A percentile compares a stretch with the other conserved stretches of the same genome.
Conservation (phyloP, 495 filamentous ascomycete genomes). For the Aspergillus incahuasiensis region DNA sequence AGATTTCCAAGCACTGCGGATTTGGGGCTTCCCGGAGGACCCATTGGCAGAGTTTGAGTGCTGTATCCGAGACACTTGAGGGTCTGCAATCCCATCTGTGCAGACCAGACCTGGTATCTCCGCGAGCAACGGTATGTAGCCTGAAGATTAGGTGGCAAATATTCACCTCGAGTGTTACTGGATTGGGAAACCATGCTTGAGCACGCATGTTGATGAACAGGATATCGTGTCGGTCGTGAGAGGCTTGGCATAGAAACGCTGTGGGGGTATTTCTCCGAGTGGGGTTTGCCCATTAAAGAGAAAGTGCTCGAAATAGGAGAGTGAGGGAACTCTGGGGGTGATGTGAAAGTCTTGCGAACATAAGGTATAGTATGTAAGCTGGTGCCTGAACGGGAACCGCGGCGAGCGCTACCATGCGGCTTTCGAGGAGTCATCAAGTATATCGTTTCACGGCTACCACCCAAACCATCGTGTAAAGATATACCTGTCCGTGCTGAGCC, state of each 20-base stretch:
- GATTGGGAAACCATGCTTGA: background rate
- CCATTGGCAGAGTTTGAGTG: constrained; percentile 17
- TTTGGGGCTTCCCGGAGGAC: constrained; percentile 37
- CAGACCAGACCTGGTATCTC: constrained; percentile 35
- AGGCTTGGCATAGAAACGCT: constrained; percentile 19
- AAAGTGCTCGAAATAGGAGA: background rate
- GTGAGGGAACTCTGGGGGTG: background rate
- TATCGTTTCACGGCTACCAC: background rate
- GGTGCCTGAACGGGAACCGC: background rate
- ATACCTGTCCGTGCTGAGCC: background rate
- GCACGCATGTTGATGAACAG: background rate
- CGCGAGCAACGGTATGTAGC: constrained; percentile 3
- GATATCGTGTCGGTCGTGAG: background rate
- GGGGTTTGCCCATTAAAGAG: too few species aligned
- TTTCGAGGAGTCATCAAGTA: background rate
- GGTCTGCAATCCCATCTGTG: constrained; percentile 33
- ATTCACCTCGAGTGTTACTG: background rate
- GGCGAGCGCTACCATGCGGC: background rate
- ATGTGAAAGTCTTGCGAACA: background rate
- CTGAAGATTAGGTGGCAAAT: background rate
- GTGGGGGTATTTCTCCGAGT: background rate
- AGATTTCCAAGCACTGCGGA: constrained; percentile 26
- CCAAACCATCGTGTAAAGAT: background rate
- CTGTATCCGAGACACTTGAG: constrained; percentile 4
- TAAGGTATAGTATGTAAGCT: background rate